Percentiles rank a stretch among this genome's conserved stretches.
Evolutionary conservation across 257 asterid genomes (phyloP).

Genomic region (Forsythia viridissima): DNA sequence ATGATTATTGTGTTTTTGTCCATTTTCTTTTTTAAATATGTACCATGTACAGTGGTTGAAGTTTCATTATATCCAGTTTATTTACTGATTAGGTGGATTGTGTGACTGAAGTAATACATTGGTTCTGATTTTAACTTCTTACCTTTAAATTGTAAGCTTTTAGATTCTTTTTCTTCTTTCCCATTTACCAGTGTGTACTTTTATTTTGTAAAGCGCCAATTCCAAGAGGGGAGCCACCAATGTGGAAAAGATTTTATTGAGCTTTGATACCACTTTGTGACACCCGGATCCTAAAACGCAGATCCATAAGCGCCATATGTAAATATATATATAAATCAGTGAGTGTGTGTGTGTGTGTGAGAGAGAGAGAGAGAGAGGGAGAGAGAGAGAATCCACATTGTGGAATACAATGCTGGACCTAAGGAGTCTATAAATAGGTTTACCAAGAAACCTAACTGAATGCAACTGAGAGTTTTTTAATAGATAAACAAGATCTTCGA

Average conservation of each 20-base stretch:
- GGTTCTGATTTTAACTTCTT: background rate
- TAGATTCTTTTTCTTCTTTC: background rate
- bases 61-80: background rate
- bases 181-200: background rate
- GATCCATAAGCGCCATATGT: too few species aligned
- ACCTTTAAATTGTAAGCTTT: background rate
- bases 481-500: too few species aligned
- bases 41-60: background rate
- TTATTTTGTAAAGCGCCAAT: background rate
- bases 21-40: background rate
- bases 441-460: too few species aligned
- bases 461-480: too few species aligned
- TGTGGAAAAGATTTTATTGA: background rate
- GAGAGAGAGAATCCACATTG: too few species aligned
- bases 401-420: too few species aligned
- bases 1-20: background rate
- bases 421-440: too few species aligned
- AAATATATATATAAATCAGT: too few species aligned
- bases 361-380: too few species aligned
- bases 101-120: background rate
- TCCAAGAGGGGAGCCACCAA: background rate
- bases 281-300: too few species aligned
- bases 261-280: background rate
- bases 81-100: background rate
- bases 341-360: too few species aligned